Base-by-base conservation (phyloP, 192 early-diverging fungal species). In the Rhizoclosmatium globosum region DNA sequence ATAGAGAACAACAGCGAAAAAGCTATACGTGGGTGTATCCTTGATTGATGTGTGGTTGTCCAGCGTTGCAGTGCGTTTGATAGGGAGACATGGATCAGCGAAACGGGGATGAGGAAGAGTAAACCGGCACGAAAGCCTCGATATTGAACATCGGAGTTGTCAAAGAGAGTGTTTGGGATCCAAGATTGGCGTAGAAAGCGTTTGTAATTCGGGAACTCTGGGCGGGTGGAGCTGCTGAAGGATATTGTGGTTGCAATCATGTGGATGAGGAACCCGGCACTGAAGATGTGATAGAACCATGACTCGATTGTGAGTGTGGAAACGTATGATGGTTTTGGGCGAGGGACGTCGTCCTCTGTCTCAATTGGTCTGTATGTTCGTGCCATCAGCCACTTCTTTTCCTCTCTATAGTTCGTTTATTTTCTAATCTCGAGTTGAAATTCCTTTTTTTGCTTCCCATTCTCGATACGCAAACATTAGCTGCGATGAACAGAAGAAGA, bases 141-240 rank as follows among this genome's bases (percentile, higher is more conserved):
- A 57, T 92, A 93, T 83, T 95, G 93, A 38, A 72, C 70, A 77
- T 94, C 93, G 77, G 89, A 91, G 80, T 93, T 93, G 78, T 95
- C 67, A 46, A 68, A 46, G 31, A 19, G 43, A 9, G 21, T 11
- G 4, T 4, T 9, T 6, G 6, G 6, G 46, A 68, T 39, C 67
- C 67, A 68, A 1, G 67, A 68, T 4, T 4, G 38, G 7, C 31
- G 43, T 4, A 68, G 67, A 19, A 45, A 9, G 67, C 13, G 43
- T 43, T 4, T 6, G 21, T 68, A 68, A 11, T 19, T 42, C 0
- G 41, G 9, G 21, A 45, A 68, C 38, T 45, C 38, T 4, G 67
- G 67, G 9, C 45, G 38, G 38, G 67, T 42, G 13, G 4, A 7
- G 31, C 31, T 31, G 31, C 31, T 31, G 31, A 31, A 31, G 0